Percentiles rank a stretch among this genome's conserved stretches.
These are phyloP conservation scores for Amylocarpus encephaloides DNA, from an alignment of 2,329 filamentous ascomycete species.

Conservation along the genomic window DNA sequence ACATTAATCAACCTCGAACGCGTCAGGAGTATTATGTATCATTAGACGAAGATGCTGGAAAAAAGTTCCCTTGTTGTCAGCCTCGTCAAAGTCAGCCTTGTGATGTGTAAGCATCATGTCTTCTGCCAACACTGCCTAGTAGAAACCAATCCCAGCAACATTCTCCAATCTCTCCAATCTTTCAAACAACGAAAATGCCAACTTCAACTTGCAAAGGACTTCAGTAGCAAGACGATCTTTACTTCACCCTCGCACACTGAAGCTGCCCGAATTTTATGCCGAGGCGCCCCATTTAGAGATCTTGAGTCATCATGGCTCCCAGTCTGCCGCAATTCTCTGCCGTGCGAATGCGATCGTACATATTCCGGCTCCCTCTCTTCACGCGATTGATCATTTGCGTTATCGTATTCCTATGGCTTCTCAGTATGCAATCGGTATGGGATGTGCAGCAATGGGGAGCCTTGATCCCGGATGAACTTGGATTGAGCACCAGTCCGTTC, in stretches of 20 bases:
- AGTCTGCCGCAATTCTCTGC: constrained; percentile 54
- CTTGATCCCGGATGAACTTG: constrained; percentile 70
- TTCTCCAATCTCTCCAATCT: not conserved
- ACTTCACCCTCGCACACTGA: too few species aligned
- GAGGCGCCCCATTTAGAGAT: not conserved
- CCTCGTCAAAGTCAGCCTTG: not conserved
- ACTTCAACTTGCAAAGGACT: not conserved
- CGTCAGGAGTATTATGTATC: too few species aligned
- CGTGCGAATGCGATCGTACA: constrained; percentile 68
- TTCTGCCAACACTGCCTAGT: not conserved
- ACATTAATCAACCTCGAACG: too few species aligned
- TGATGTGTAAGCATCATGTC: not conserved
- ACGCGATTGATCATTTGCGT: constrained; percentile 64
- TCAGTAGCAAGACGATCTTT: too few species aligned
- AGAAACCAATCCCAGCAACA: not conserved
- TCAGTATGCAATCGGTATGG: constrained; percentile 63
- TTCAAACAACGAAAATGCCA: constrained; percentile 1
- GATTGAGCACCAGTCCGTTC: constrained; percentile 61
- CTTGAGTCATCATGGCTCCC: constrained; percentile 22
- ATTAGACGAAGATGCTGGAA: too few species aligned
- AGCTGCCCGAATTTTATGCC: too few species aligned
- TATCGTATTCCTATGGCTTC: constrained; percentile 63
- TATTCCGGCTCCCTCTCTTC: constrained; percentile 80
- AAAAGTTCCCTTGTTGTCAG: not conserved
- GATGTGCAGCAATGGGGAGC: constrained; percentile 71